Evolutionary conservation across 2,329 filamentous ascomycete genomes (phyloP), one percentile per base, ranked within the genome.

Genomic region (Bisporella sp.): DNA sequence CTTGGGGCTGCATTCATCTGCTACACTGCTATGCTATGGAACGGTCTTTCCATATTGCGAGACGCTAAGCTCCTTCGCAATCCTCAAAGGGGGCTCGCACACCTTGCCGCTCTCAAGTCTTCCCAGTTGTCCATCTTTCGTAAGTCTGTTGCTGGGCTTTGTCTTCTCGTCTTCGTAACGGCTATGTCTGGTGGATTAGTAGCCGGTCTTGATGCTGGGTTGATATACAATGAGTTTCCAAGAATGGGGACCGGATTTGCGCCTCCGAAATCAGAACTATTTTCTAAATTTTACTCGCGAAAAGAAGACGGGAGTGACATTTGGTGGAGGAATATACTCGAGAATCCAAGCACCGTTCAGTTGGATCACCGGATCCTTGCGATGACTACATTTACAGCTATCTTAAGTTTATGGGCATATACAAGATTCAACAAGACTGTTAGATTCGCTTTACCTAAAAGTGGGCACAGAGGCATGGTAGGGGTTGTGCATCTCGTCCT

Each of bases 181-280:
- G 90, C 88, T 63, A 88, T 99, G 79, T 96, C 93, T 4, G 93
- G 92, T 48, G 92, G 85, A 5, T 79, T 99, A 2, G 93, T 99
- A 32, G 93, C 93, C 5, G 93, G 93, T 32, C 83, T 99, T 11
- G 93, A 99, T 65, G 93, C 93, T 6, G 93, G 93, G 6, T 77
- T 99, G 50, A 97, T 99, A 70, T 99, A 99, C 76, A 99, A 99
- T 68, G 90, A 99, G 69, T 97, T 99, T 68, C 93, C 93, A 5
- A 88, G 80, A 70, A 99, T 99, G 93, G 93, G 93, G 6, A 70
- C 81, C 4, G 89, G 90, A 8, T 73, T 95, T 28, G 77, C 89
- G 0, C 92, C 92, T 1, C 92, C 92, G 1, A 81, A 78, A 63
- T 76, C 81, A 7, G 92, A 97, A 71, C 82, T 97, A 32, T 90